Conservation (phyloP, 2,329 filamentous ascomycete species). For the Aspergillus phoenicis region DNA sequence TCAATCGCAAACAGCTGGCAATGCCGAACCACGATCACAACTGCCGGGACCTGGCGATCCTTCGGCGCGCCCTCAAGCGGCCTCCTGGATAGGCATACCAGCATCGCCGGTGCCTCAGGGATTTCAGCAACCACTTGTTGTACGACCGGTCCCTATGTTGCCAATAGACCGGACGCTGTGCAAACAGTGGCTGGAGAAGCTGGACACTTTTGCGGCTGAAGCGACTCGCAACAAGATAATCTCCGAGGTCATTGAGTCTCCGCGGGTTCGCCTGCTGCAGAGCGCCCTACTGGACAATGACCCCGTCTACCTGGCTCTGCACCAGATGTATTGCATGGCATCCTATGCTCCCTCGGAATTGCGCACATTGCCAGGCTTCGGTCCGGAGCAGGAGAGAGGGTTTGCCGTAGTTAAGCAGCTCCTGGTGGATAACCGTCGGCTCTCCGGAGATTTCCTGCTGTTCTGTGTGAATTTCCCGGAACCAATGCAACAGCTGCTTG, state of each 20-base stretch:
- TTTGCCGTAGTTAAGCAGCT: conserved; percentile 46
- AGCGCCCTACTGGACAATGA: conserved; percentile 62
- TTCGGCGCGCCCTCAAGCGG: not conserved
- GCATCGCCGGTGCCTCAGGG: not conserved
- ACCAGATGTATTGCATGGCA: conserved; percentile 67
- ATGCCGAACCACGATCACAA: not conserved
- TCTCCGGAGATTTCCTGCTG: conserved; percentile 44
- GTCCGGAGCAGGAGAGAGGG: conserved; percentile 31
- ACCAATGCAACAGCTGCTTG: conserved; percentile 30
- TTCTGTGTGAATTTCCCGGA: conserved; percentile 56
- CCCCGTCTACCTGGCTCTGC: conserved; percentile 64
- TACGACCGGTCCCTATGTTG: not conserved
- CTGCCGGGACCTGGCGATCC: not conserved
- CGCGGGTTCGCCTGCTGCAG: conserved; percentile 57
- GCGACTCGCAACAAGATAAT: conserved; percentile 24
- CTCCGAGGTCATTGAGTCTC: conserved; percentile 44
- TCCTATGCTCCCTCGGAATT: conserved; percentile 43
- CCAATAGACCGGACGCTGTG: not conserved
- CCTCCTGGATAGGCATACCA: not conserved
- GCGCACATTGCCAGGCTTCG: conserved; percentile 41
- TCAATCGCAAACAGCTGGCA: not conserved
- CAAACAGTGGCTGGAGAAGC: not conserved
- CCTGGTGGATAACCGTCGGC: conserved; percentile 48
- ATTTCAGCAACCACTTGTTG: not conserved
- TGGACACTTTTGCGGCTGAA: conserved; percentile 23